phyloP scores from a whole-genome alignment of 345 rosid species.

The Eucalyptus microcorys region DNA sequence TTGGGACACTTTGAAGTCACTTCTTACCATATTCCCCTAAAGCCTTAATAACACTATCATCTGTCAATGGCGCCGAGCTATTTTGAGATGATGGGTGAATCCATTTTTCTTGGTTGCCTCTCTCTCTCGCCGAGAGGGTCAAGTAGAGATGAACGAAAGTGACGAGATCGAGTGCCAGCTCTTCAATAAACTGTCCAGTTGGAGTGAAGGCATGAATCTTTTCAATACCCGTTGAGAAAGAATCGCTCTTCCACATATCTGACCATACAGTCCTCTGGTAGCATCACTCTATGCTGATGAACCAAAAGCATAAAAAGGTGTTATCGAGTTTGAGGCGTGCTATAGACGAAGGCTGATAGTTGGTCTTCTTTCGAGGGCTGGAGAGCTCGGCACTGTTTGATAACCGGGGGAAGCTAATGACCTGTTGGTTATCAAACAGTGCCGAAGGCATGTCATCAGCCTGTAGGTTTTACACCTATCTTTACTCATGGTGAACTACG shows the following conservation, averaged over 20 bases:
- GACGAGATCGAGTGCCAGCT: neutral
- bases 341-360: neutral
- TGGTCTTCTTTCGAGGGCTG: neutral
- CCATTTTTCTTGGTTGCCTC: neutral
- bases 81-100: neutral
- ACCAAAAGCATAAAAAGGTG: neutral
- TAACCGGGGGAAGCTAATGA: no score
- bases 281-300: neutral
- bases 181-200: neutral
- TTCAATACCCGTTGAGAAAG: neutral
- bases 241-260: neutral
- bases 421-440: no score
- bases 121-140: neutral
- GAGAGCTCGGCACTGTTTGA: no score
- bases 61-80: neutral
- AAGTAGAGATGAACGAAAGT: neutral
- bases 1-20: neutral
- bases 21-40: neutral
- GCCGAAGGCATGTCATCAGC: no score
- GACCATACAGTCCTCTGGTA: rapidly evolving
- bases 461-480: no score
- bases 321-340: neutral
- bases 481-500: no score
- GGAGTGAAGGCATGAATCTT: neutral
- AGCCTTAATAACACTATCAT: no score